Base-by-base conservation (phyloP, 306 rosid species). In the Acmispon strigosus region DNA sequence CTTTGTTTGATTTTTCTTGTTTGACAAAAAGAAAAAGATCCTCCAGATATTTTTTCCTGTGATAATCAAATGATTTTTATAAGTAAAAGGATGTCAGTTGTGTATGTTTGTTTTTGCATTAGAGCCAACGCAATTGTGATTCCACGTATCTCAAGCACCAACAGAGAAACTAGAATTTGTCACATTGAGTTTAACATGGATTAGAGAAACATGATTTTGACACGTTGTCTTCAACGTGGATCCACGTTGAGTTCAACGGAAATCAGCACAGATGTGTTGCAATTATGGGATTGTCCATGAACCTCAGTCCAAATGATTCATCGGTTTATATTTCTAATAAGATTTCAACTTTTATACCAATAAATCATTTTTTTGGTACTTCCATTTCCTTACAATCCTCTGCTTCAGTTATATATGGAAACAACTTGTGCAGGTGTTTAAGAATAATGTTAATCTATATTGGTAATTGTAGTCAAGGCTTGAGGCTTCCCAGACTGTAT, bases 321-420 rank as follows among this genome's bases (percentile, higher is more conserved):
- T 70, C 9, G 6, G 24, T 68, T 69, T 7, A 14, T 20, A 42
- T 60, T 52, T 29, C 71, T 13, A 13, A 52, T 62, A 9, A 1
- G 52, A 50, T 70, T 51, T 54, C 42, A 62, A 44, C 27, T 44
- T 62, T 32, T 44, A 61, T 61, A 12, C 48, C 52, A 53, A 60
- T 47, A 47, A 16, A 13, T 60, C 11, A 4, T 37, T 49, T 62
- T 69, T 48, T 55, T 56, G 10, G 63, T 62, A 37, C 42, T 62
- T 2, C 37, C 39, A 27, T 17, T 16, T 29, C 14, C 15, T 69
- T 57, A 27, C 16, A 24, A 74, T 24, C 58, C 60, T 15, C 32
- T 68, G 55, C 36, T 13, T 37, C 42, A 78, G 17, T 48, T 64
- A n/a, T 72, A 15, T 63, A 50, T 72, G 43, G 42, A 71, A 70